phyloP scores from a whole-genome alignment of 1,284 basidiomycete species.

The Athelia psychrophila region DNA sequence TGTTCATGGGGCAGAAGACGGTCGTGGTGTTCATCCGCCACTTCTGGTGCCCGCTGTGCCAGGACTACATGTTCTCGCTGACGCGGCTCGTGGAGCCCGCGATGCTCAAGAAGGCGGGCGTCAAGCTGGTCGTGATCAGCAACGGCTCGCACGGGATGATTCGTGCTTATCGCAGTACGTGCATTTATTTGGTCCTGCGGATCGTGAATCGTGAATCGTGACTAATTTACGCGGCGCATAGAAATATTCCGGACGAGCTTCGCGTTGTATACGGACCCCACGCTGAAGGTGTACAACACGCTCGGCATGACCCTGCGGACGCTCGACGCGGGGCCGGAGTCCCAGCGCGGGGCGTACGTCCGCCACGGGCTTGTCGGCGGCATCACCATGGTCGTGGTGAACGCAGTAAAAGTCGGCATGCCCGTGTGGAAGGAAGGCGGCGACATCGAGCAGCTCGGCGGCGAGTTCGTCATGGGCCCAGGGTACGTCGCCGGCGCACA shows the following conservation, averaged over 20 bases:
- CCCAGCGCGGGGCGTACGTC: constrained; percentile 54
- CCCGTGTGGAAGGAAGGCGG: constrained; percentile 81
- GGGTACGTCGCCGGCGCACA: no score
- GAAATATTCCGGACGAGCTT: constrained; percentile 61
- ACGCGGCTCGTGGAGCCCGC: constrained; percentile 47
- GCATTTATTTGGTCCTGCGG: background rate
- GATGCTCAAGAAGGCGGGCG: constrained; percentile 49
- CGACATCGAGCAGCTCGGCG: constrained; percentile 76
- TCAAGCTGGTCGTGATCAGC: constrained; percentile 71
- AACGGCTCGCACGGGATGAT: constrained; percentile 78
- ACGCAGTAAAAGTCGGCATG: constrained; percentile 68
- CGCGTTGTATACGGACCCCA: constrained; percentile 78
- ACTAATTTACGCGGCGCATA: no score
- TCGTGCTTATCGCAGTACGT: constrained; percentile 62
- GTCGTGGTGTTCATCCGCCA: constrained; percentile 77
- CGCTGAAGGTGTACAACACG: constrained; percentile 62
- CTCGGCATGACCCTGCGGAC: constrained; percentile 72
- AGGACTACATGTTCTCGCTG: constrained; percentile 81
- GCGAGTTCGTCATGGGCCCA: constrained; percentile 86
- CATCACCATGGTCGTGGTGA: constrained; percentile 65
- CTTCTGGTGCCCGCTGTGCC: constrained; percentile 73
- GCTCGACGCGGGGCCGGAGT: constrained; percentile 35
- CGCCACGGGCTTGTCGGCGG: constrained; percentile 63
- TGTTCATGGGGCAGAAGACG: constrained; percentile 65
- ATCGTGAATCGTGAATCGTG: no score